These are phyloP conservation scores for Ogataea kodamae DNA, from an alignment of 805 yeast genomes.

Conservation along the genomic window DNA sequence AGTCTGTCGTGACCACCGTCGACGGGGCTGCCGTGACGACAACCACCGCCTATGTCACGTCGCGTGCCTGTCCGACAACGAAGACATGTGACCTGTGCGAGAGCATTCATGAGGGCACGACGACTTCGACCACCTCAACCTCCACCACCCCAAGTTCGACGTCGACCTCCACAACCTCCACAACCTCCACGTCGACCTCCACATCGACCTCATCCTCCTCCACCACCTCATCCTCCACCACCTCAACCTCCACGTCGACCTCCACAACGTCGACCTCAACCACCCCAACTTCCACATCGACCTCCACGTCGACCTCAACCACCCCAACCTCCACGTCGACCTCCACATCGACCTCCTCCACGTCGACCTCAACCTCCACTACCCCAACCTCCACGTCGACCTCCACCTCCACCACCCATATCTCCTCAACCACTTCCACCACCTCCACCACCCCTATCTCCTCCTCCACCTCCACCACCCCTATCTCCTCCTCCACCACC, in stretches of 20 bases:
- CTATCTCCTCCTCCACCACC: constrained; percentile 9
- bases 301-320: constrained; percentile 2
- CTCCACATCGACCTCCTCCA: constrained; percentile 1
- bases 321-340: constrained; percentile 4
- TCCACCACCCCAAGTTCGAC: neutral
- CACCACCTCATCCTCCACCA: constrained; percentile 3
- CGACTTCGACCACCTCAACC: constrained; percentile 1
- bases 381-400: constrained; percentile 2
- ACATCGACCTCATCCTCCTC: constrained; percentile 3
- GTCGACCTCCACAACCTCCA: neutral
- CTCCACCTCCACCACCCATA: constrained; percentile 1
- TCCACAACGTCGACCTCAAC: constrained; percentile 4
- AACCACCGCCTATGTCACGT: constrained; percentile 9
- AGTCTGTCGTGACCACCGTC: constrained; percentile 6
- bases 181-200: constrained; percentile 1
- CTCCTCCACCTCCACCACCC: constrained; percentile 16
- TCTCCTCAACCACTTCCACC: constrained; percentile 11
- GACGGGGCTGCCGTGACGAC: constrained; percentile 10
- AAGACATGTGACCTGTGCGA: constrained; percentile 5
- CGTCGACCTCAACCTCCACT: constrained; percentile 2
- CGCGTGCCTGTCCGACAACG: constrained; percentile 9
- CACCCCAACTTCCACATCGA: constrained; percentile 4
- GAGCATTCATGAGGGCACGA: neutral
- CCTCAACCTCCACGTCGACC: constrained; percentile 1
- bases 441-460: constrained; percentile 20